Conservation (phyloP, 768 basidiomycete species). For the Cyathus striatus region DNA sequence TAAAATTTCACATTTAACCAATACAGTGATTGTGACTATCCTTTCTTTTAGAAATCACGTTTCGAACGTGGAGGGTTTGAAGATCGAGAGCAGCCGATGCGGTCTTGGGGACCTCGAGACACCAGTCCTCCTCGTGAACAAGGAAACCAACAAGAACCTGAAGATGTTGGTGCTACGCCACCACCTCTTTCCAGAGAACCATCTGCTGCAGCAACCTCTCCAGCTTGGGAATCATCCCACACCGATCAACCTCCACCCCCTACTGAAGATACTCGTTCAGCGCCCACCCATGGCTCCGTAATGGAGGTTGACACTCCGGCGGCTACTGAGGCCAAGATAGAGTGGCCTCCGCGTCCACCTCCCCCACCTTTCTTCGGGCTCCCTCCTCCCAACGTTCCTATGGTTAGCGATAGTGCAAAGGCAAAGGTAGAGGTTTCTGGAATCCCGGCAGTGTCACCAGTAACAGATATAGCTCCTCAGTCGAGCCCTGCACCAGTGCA, state of each 20-base stretch:
- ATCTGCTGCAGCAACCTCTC: conserved; percentile 18
- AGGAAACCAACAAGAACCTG: conserved; percentile 1
- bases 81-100: too few species aligned
- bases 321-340: background rate
- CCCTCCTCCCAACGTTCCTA: too few species aligned
- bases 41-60: too few species aligned
- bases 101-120: conserved; percentile 4
- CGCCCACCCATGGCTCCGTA: conserved; percentile 1
- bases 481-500: too few species aligned
- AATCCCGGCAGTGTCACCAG: too few species aligned
- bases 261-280: conserved; percentile 9
- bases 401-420: too few species aligned
- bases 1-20: too few species aligned
- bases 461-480: too few species aligned
- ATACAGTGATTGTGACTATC: too few species aligned
- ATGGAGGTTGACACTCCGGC: background rate
- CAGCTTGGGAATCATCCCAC: conserved; percentile 13
- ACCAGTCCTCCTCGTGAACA: conserved; percentile 1
- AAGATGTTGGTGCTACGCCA: conserved; percentile 12
- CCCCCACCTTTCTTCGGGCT: background rate
- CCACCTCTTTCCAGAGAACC: conserved; percentile 23
- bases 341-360: background rate
- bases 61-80: too few species aligned
- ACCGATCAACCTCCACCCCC: conserved; percentile 8
- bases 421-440: too few species aligned